These are phyloP conservation scores for Toxoplasma gondii DNA, from an alignment of 169 alveolate genomes.

Conservation along the genomic window DNA sequence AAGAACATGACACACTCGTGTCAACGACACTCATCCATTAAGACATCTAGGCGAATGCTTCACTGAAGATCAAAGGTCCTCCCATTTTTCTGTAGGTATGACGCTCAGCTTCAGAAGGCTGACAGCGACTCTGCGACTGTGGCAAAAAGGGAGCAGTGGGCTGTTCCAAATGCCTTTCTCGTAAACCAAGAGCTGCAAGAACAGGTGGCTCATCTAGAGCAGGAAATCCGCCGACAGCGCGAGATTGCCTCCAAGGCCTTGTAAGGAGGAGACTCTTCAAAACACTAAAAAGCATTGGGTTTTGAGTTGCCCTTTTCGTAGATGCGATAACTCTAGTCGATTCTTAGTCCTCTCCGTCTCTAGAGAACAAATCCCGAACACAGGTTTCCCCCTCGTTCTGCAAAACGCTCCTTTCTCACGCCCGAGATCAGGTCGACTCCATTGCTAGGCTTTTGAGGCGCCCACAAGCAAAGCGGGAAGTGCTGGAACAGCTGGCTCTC, in stretches of 20 bases:
- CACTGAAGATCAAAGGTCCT: no score
- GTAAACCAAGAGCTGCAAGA: slow-evolving; percentile 5
- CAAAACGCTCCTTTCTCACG: background rate
- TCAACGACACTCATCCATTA: no score
- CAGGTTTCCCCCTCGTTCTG: background rate
- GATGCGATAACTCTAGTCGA: background rate
- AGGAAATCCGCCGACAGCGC: background rate
- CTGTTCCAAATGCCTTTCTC: slow-evolving; percentile 16
- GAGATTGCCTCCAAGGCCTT: slow-evolving; percentile 1
- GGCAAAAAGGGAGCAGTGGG: background rate
- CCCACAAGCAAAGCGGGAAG: no score
- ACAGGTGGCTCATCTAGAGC: slow-evolving; percentile 21
- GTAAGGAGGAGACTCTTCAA: background rate
- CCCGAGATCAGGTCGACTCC: background rate
- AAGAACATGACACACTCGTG: no score
- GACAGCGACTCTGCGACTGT: background rate
- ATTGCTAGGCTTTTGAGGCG: no score
- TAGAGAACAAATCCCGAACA: background rate
- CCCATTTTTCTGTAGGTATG: background rate
- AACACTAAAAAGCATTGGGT: background rate
- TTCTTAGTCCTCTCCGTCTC: background rate
- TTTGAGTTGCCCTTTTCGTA: background rate
- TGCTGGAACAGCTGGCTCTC: background rate
- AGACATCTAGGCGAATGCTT: no score
- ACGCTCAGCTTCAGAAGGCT: background rate